Conservation (phyloP, 2,329 filamentous ascomycete genomes). For the Helotiales sp. region DNA sequence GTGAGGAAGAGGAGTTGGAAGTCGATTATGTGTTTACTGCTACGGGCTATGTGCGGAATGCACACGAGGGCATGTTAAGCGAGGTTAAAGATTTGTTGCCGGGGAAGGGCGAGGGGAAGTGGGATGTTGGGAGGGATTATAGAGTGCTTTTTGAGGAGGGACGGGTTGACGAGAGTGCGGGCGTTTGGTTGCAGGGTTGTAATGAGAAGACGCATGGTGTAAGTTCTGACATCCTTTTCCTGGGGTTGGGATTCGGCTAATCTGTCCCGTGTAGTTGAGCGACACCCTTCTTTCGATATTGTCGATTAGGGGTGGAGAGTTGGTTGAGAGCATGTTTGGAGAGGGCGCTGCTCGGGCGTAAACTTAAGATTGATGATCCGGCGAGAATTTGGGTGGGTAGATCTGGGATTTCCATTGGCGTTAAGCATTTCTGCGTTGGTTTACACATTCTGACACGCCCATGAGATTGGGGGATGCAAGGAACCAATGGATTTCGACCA, state of each 20-base stretch:
- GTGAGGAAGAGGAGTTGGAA: slow-evolving; percentile 53
- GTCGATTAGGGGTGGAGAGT: slow-evolving; percentile 75
- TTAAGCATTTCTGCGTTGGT: neutral
- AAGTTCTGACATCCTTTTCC: slow-evolving; percentile 51
- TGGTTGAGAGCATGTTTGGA: slow-evolving; percentile 76
- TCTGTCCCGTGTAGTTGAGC: slow-evolving; percentile 60
- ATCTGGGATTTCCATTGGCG: neutral
- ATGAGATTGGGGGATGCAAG: too few relatives aligned
- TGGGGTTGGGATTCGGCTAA: slow-evolving; percentile 2
- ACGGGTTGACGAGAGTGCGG: slow-evolving; percentile 70
- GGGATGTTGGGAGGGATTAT: slow-evolving; percentile 79
- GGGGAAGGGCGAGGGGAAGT: slow-evolving; percentile 51
- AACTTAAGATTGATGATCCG: neutral
- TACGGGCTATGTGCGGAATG: slow-evolving; percentile 81
- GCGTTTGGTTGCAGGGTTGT: slow-evolving; percentile 92
- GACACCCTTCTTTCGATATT: slow-evolving; percentile 83
- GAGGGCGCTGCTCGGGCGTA: neutral
- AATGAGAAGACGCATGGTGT: slow-evolving; percentile 92
- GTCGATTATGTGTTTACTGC: slow-evolving; percentile 83
- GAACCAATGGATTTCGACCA: neutral
- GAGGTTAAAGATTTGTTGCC: slow-evolving; percentile 70
- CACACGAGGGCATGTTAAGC: slow-evolving; percentile 78
- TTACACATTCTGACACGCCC: neutral
- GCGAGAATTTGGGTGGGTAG: neutral
- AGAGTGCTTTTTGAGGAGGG: slow-evolving; percentile 71